These are phyloP conservation scores for Backusella luteola DNA, from an alignment of 192 early-diverging fungal genomes.

Conservation along the genomic window DNA sequence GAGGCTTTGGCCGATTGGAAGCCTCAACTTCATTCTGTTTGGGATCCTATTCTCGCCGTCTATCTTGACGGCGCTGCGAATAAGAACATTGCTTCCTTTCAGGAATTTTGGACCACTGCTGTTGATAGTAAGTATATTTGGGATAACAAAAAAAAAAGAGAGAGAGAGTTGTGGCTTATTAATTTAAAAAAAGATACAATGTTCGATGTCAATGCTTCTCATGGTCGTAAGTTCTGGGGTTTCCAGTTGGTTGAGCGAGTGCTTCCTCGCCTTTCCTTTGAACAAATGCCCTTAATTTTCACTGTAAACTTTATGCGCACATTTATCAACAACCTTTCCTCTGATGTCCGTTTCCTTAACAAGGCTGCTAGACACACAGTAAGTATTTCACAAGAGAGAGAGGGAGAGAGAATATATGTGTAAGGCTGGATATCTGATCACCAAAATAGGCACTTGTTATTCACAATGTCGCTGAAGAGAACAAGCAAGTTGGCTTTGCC, in stretches of 20 bases:
- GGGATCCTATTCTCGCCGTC: conserved; percentile 66
- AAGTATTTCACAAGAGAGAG: conserved; percentile 16
- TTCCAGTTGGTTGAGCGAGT: conserved; percentile 78
- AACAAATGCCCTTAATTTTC: conserved; percentile 69
- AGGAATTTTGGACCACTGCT: conserved; percentile 75
- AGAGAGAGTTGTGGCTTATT: too few relatives aligned
- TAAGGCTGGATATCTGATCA: neutral
- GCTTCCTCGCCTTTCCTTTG: conserved; percentile 50
- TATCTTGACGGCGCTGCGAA: conserved; percentile 42
- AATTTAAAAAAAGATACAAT: conserved; percentile 51
- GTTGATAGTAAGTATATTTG: conserved; percentile 60
- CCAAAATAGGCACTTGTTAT: conserved; percentile 43
- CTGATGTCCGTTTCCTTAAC: conserved; percentile 71
- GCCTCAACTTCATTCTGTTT: conserved; percentile 82
- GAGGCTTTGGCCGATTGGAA: conserved; percentile 56
- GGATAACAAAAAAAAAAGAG: neutral
- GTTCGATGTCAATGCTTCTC: conserved; percentile 67
- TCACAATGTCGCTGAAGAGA: conserved; percentile 58
- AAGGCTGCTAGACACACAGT: conserved; percentile 75
- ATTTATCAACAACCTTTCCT: conserved; percentile 84
- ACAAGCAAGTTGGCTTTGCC: conserved; percentile 70
- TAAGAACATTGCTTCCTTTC: conserved; percentile 54
- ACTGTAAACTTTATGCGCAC: conserved; percentile 83
- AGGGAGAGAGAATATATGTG: too few relatives aligned
- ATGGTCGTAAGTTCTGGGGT: conserved; percentile 90